Percentiles rank a stretch among this genome's conserved stretches.
Conservation (phyloP, 2,329 filamentous ascomycete species). For the Trichoderma pleuroti region DNA sequence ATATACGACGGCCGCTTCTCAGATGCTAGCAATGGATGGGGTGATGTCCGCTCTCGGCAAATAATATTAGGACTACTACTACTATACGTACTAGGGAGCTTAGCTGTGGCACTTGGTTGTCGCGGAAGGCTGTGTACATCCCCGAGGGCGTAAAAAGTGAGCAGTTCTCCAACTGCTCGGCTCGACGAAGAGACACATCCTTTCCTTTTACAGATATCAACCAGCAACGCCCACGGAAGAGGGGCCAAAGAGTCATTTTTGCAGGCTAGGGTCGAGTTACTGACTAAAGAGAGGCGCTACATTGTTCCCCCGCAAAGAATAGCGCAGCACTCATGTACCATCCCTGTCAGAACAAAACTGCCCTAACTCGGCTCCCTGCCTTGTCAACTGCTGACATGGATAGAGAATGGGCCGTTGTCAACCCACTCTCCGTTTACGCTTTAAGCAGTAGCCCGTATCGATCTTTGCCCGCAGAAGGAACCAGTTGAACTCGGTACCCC, state of each 20-base stretch:
- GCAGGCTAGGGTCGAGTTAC: not conserved
- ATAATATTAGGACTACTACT: not conserved
- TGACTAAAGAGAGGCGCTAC: not conserved
- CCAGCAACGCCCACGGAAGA: not conserved
- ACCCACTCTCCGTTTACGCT: not conserved
- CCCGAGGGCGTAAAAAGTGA: not conserved
- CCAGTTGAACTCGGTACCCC: not conserved
- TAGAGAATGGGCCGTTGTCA: not conserved
- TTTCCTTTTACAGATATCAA: not conserved
- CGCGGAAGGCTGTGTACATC: not conserved
- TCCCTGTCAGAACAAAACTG: not conserved
- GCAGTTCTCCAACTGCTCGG: not conserved
- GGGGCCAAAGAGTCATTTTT: not conserved
- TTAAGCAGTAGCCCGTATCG: not conserved
- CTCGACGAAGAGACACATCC: not conserved
- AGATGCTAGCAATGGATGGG: not conserved
- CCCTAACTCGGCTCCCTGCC: not conserved
- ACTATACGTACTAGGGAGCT: not conserved
- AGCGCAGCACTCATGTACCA: not conserved
- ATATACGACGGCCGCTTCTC: not conserved
- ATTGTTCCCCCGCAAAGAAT: not conserved
- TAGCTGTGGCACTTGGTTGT: not conserved
- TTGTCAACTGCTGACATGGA: not conserved
- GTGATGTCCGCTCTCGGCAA: not conserved
- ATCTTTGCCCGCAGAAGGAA: not conserved